phyloP scores from a whole-genome alignment of 2,329 filamentous ascomycete genomes.

The Stachybotrys echinatus region DNA sequence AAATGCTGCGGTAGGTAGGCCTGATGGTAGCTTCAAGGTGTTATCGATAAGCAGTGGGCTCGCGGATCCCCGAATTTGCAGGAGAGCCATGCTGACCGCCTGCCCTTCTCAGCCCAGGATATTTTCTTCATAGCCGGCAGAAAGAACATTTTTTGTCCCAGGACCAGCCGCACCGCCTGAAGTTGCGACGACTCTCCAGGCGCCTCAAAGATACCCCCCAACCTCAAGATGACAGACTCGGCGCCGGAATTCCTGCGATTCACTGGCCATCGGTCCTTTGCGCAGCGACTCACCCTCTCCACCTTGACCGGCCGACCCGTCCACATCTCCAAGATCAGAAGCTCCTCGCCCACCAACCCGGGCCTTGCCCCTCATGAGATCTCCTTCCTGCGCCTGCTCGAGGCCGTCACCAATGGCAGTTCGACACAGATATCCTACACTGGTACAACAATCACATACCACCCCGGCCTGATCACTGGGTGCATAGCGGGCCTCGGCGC shows the following conservation, averaged over 20 bases:
- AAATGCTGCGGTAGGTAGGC: neutral
- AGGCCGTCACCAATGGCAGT: conserved; percentile 91
- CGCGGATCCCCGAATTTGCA: conserved; percentile 8
- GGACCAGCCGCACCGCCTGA: too few relatives aligned
- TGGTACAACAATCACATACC: conserved; percentile 87
- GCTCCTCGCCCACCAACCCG: conserved; percentile 76
- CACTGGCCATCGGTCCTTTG: conserved; percentile 76
- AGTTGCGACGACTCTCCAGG: conserved; percentile 10
- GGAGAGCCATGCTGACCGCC: conserved; percentile 19
- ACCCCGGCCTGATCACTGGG: conserved; percentile 87
- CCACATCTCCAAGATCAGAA: conserved; percentile 91
- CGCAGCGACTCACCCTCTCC: conserved; percentile 79
- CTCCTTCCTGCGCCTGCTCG: conserved; percentile 90
- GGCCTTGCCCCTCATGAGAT: conserved; percentile 91
- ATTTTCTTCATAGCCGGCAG: conserved; percentile 22
- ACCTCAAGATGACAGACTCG: conserved; percentile 34
- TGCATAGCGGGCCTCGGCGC: conserved; percentile 72
- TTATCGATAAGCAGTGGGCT: conserved; percentile 32
- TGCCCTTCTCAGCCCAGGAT: conserved; percentile 10
- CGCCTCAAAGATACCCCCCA: conserved; percentile 12
- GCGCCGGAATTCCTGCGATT: conserved; percentile 63
- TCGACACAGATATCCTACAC: conserved; percentile 95
- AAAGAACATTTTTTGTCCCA: conserved; percentile 29
- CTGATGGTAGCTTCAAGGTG: neutral
- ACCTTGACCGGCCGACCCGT: conserved; percentile 86